Percentiles rank a stretch among this genome's conserved stretches.
Evolutionary conservation across 148 eudicot species (phyloP).

Genomic region (Polygonum maritimum): DNA sequence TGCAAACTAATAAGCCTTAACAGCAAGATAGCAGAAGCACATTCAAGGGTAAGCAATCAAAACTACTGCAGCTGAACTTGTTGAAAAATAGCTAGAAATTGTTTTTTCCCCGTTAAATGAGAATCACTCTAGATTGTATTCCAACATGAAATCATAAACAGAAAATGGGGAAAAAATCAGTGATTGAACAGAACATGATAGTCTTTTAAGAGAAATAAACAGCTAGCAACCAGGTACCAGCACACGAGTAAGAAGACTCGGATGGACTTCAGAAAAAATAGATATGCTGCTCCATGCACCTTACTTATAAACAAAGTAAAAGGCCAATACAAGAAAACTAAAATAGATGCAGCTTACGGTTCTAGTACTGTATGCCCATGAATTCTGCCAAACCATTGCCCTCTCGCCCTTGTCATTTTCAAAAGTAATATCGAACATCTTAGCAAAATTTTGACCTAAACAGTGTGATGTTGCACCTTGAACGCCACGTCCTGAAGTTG

Average conservation of each 20-base stretch:
- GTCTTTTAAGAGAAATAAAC: neutral
- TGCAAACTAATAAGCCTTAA: neutral
- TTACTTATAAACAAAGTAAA: neutral
- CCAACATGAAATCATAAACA: neutral
- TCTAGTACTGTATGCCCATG: slow-evolving; percentile 96
- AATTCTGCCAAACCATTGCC: slow-evolving; percentile 94
- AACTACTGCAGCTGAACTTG: neutral
- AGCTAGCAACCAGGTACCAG: neutral
- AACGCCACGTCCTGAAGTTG: slow-evolving; percentile 86
- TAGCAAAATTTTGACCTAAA: slow-evolving; percentile 94
- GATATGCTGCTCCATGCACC: neutral
- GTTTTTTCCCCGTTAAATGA: neutral
- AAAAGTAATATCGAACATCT: slow-evolving; percentile 94
- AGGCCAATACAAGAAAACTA: neutral
- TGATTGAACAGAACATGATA: neutral
- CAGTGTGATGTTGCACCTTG: slow-evolving; percentile 99
- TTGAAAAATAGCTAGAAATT: neutral
- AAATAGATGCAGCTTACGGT: slow-evolving; percentile 38
- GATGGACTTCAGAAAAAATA: neutral
- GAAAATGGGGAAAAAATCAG: neutral
- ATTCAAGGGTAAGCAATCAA: neutral
- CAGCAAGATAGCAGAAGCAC: neutral
- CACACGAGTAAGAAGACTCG: neutral
- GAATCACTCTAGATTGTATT: neutral
- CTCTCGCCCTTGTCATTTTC: slow-evolving; percentile 89